A percentile compares a stretch with the other conserved stretches of the same genome.
phyloP scores from a whole-genome alignment of 2,329 filamentous ascomycete genomes.

The Truncatella angustata region DNA sequence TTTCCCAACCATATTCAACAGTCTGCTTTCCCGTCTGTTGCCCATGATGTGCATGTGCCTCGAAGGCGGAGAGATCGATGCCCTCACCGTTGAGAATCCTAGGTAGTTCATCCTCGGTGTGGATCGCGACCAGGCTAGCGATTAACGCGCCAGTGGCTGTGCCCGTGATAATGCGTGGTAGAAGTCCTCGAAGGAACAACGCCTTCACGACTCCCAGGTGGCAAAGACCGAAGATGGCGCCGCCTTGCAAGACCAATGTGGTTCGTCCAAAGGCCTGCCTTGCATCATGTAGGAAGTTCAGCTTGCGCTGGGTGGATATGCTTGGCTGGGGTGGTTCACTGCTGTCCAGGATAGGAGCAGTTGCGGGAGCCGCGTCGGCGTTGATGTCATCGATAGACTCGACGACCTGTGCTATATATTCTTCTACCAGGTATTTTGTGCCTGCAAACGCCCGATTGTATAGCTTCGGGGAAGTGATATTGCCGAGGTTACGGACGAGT shows the following conservation, averaged over 20 bases:
- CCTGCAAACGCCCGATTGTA: constrained; percentile 85
- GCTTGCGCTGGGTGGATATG: constrained; percentile 72
- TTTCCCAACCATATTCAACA: constrained; percentile 48
- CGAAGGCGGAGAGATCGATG: constrained; percentile 81
- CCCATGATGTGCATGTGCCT: constrained; percentile 37
- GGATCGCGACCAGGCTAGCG: constrained; percentile 82
- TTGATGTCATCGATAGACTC: constrained; percentile 77
- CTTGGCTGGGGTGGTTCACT: neutral
- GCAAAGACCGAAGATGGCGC: constrained; percentile 86
- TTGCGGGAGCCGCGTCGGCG: constrained; percentile 5
- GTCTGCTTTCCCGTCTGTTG: constrained; percentile 32
- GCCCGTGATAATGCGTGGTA: constrained; percentile 88
- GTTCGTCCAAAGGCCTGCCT: constrained; percentile 85
- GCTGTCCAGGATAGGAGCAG: constrained; percentile 2
- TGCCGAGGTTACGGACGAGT: constrained; percentile 82
- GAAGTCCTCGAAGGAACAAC: constrained; percentile 72
- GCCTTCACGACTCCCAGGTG: constrained; percentile 90
- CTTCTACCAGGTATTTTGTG: constrained; percentile 86
- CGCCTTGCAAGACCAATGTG: constrained; percentile 82
- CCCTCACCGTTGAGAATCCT: constrained; percentile 73
- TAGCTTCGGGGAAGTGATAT: constrained; percentile 77
- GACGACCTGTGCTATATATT: constrained; percentile 84
- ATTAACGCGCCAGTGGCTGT: constrained; percentile 89
- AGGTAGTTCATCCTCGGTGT: constrained; percentile 81
- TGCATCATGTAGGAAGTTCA: constrained; percentile 84